These are phyloP conservation scores for Penicillium taxi DNA, from an alignment of 495 filamentous ascomycete species.

Conservation along the genomic window DNA sequence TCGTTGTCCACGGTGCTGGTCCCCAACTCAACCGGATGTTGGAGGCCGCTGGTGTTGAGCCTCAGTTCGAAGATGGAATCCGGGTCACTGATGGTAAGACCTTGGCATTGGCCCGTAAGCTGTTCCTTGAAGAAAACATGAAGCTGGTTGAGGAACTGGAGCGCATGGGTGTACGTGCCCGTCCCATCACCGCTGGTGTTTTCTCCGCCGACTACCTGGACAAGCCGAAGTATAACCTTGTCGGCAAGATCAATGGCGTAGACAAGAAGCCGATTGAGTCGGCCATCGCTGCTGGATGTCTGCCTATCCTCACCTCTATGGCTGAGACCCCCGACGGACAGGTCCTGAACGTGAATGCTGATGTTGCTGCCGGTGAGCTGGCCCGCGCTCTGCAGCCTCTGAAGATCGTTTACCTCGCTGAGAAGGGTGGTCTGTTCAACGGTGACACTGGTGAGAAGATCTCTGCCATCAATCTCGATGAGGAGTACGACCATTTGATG, in stretches of 20 bases:
- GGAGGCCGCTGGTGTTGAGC: constrained; percentile 86
- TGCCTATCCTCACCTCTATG: constrained; percentile 95
- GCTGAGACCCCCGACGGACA: constrained; percentile 90
- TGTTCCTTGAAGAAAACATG: constrained; percentile 94
- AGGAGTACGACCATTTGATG: constrained; percentile 95
- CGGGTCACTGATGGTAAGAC: constrained; percentile 95
- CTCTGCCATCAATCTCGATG: constrained; percentile 93
- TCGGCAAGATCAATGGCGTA: constrained; percentile 91
- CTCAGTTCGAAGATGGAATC: constrained; percentile 94
- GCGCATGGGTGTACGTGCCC: constrained; percentile 81
- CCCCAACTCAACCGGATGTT: constrained; percentile 94
- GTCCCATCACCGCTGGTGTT: constrained; percentile 87
- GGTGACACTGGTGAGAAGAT: constrained; percentile 92
- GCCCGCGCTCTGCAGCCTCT: constrained; percentile 83
- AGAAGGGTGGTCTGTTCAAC: constrained; percentile 95
- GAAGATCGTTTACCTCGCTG: constrained; percentile 96
- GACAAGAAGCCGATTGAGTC: constrained; percentile 87
- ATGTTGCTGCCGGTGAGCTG: constrained; percentile 90
- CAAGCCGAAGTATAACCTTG: constrained; percentile 87
- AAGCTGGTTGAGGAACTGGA: constrained; percentile 90
- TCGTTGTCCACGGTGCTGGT: constrained; percentile 94
- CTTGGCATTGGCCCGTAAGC: constrained; percentile 75
- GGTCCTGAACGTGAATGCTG: constrained; percentile 95
- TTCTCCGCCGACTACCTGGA: constrained; percentile 93
- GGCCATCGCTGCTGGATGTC: constrained; percentile 82